Evolutionary conservation across 306 rosid species (phyloP), one percentile per base, ranked within the genome.

Genomic region (Astragalus membranaceus): DNA sequence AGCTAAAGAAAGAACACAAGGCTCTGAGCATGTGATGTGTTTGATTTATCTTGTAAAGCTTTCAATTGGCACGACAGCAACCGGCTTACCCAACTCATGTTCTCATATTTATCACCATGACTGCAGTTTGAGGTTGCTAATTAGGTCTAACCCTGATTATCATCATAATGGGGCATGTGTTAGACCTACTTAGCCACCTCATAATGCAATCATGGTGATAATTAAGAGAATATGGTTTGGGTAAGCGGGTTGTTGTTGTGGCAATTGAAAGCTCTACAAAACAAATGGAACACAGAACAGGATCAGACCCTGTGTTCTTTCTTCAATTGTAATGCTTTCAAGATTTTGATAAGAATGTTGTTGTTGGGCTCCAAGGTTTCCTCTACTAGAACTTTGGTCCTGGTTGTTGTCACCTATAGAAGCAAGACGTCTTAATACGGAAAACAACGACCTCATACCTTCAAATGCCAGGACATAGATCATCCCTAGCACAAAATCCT

Each of bases 91-190:
- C 1, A 14, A 9, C 9, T 10, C 26, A 0, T 14, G 54, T 49
- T 14, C 23, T 13, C 54, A 49, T 49, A 10, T 49, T 49, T 49
- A 49, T 14, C 54, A 49, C 7, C 26, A 49, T 1, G 30, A 10
- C 11, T 67, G 73, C 49, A 67, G 35, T 8, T 10, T 37, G 5
- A 17, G 13, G 7, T 67, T 60, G 49, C 48, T 67, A 15, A 50
- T 35, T 13, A 50, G n/a, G 3, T 13, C 17, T 4, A 30, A 5
- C 43, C n/a, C n/a, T n/a, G n/a, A n/a, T n/a, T n/a, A n/a, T n/a
- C n/a, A n/a, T n/a, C n/a, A n/a, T n/a, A n/a, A 65, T 29, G 2
- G 71, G 71, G 23, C 71, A 65, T 13, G 71, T 65, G 43, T 5
- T 30, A 4, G n/a, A n/a, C n/a, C n/a, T n/a, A n/a, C n/a, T n/a